Percentiles rank a stretch among this genome's conserved stretches.
Evolutionary conservation across 2,329 filamentous ascomycete species (phyloP).

Genomic region (Didymella pinodella): DNA sequence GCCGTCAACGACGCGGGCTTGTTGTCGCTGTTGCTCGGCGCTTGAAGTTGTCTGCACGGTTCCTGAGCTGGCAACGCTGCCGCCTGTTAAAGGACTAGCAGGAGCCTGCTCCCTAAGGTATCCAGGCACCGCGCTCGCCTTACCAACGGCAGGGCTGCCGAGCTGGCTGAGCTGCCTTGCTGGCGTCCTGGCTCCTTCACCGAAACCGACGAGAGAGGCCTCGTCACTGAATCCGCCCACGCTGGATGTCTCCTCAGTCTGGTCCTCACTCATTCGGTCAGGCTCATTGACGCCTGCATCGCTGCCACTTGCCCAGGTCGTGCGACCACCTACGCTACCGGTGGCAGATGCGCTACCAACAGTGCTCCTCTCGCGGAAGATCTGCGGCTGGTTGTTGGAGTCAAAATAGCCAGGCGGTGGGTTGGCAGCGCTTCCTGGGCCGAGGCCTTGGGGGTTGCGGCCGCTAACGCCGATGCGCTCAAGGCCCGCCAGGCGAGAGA

Average conservation of each 20-base stretch:
- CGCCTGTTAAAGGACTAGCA: slow-evolving; percentile 44
- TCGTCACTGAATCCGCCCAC: slow-evolving; percentile 87
- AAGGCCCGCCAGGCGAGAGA: slow-evolving; percentile 91
- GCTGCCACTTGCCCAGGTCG: slow-evolving; percentile 73
- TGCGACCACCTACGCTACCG: slow-evolving; percentile 73
- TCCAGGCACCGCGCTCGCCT: slow-evolving; percentile 47
- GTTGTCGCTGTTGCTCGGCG: slow-evolving; percentile 39
- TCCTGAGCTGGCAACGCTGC: slow-evolving; percentile 36
- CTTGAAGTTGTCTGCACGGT: slow-evolving; percentile 43
- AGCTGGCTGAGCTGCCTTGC: slow-evolving; percentile 70
- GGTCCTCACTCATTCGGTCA: slow-evolving; percentile 74
- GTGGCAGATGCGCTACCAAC: slow-evolving; percentile 92
- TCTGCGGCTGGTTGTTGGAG: slow-evolving; percentile 68
- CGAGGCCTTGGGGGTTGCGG: slow-evolving; percentile 55
- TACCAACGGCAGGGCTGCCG: slow-evolving; percentile 75
- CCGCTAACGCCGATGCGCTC: slow-evolving; percentile 84
- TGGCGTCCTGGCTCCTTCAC: slow-evolving; percentile 77
- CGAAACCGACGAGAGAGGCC: slow-evolving; percentile 87
- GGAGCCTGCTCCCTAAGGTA: slow-evolving; percentile 45
- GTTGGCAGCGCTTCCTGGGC: slow-evolving; percentile 55
- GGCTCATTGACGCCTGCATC: slow-evolving; percentile 62
- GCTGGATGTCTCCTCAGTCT: slow-evolving; percentile 67
- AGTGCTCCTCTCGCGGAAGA: slow-evolving; percentile 81
- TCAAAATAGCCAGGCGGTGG: slow-evolving; percentile 76
- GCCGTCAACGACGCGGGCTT: slow-evolving; percentile 55